Evolutionary conservation across 1,139 yeast genomes (phyloP), one percentile per base, ranked within the genome.

Genomic region (Saccharomyces hybrid): DNA sequence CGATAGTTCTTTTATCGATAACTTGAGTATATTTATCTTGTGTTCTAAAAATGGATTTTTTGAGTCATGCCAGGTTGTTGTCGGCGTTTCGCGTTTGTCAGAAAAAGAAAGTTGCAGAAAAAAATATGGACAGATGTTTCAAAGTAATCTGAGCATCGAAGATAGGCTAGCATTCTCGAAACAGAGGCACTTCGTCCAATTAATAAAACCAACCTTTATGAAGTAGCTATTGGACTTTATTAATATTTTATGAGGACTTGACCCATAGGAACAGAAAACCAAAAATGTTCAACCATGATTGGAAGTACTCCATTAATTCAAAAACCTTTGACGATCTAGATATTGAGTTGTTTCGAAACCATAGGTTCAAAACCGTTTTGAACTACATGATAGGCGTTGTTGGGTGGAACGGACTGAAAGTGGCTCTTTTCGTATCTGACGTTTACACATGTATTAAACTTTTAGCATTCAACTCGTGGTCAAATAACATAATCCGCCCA

Each of bases 361-460:
- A 76, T 52, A 75, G 75, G 23, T 72, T 77, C 59, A 67, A 79
- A 48, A 84, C 89, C 4, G 60, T 88, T 2, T 58, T 76, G 47
- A 78, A 81, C 59, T 88, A 84, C 64, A 51, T 80, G 3, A 65
- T 75, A 60, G 74, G 80, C 69, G 77, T 84, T 2, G 59, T 66
- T 76, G 57, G 78, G 4, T 68, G 80, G 53, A 71, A 84, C 25
- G 48, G 81, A 14, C 70, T 88, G 54, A 79, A 84, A 46, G 64
- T 81, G 56, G 82, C 82, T 0, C 79, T 87, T 51, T 73, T 86
- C 49, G 90, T 77, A 1, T 78, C 86, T 5, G 96, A 89, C 71
- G 76, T 88, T 27, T 89, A 87, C 71, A 88, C 96, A 0, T 83
- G 95, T 66, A 73, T 88, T 56, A 82, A 81, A 60, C 79, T 89